Evolutionary conservation across 306 rosid genomes (phyloP), one percentile per base, ranked within the genome.

Genomic region (Malus fusca): DNA sequence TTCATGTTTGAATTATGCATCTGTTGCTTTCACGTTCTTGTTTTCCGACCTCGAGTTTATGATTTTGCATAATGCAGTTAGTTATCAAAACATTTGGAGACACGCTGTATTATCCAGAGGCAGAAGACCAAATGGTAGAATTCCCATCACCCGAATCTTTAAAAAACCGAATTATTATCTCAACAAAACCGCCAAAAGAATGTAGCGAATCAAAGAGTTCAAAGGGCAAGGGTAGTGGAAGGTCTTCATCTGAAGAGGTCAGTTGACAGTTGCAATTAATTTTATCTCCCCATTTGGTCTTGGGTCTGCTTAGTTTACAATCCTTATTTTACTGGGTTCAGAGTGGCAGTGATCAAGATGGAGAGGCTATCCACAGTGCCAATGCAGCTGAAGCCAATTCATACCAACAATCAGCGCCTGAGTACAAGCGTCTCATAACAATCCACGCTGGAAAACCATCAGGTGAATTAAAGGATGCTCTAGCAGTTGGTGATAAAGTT

Each of bases 401-500:
- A 67, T 31, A 60, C 58, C 89, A 87, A 82, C 83, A 26, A 31
- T 66, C 76, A 66, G 85, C 85, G 23, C 88, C 75, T 0, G 86
- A 86, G 71, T 95, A 95, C 84, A 88, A 86, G 79, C 87, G 83
- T 73, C 88, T 95, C 79, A 95, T 95, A 31, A 86, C 97, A 82
- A 95, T 95, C 67, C 97, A 84, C 74, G 95, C 97, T 21, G 98
- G 98, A 73, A 95, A 95, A 83, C 93, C 95, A 22, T 85, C 84
- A 71, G 95, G 96, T 69, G 69, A 77, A 71, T 19, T 89, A 78
- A 88, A 56, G 81, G 88, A 88, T 65, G 87, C 88, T 71, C 75
- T 95, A 28, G 81, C 69, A 4, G 61, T 85, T 62, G 76, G 71
- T 52, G 93, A 89, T 15, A 75, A 85, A 65, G 96, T 95, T 64